These are phyloP conservation scores for Chrysosphaeria jannelii DNA, from an alignment of 2,329 filamentous ascomycete genomes.

Conservation along the genomic window DNA sequence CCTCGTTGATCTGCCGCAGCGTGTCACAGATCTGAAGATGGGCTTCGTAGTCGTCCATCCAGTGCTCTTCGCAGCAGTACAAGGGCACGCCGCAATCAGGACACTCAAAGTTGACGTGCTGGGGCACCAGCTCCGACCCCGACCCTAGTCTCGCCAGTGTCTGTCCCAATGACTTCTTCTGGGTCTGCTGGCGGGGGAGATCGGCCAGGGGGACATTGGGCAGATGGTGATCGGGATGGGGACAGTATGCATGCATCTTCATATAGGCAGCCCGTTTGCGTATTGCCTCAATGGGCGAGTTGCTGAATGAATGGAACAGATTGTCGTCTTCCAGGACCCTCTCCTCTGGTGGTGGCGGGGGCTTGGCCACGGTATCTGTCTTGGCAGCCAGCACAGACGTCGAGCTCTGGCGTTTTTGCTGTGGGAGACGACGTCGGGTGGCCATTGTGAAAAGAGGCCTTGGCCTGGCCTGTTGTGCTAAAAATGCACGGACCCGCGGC, in stretches of 20 bases:
- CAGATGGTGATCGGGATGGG: constrained; percentile 56
- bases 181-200: constrained; percentile 1
- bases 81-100: constrained; percentile 86
- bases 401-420: constrained; percentile 2
- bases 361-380: constrained; percentile 1
- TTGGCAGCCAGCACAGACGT: constrained; percentile 2
- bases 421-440: too few species aligned
- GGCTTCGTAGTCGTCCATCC: constrained; percentile 81
- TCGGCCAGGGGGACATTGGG: constrained; percentile 22
- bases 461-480: too few species aligned
- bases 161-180: too few species aligned
- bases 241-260: constrained; percentile 75
- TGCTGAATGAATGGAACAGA: constrained; percentile 76
- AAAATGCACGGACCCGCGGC: constrained; percentile 2
- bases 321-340: constrained; percentile 34
- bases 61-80: constrained; percentile 83
- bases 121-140: constrained; percentile 27
- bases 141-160: constrained; percentile 8
- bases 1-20: constrained; percentile 79
- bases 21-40: constrained; percentile 84
- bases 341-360: constrained; percentile 5
- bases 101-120: constrained; percentile 78
- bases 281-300: constrained; percentile 70
- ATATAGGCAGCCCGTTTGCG: constrained; percentile 71
- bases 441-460: too few species aligned